Base-by-base conservation (phyloP, 108 stramenopile genomes). In the Skeletonema costatum region DNA sequence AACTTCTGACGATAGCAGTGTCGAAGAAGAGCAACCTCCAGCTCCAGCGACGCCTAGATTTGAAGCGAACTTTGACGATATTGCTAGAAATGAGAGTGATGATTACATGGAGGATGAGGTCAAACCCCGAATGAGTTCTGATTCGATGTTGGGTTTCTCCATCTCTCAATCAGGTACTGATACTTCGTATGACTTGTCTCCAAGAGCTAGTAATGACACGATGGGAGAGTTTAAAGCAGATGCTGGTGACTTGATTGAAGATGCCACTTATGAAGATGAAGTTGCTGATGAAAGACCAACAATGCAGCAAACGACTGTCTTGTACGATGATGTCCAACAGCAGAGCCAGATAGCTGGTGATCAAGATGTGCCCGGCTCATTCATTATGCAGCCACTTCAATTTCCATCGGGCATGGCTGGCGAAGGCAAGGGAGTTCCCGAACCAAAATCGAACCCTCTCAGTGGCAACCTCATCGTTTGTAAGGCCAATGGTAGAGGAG, bases 381-480 rank as follows among this genome's bases (percentile, higher is more conserved):
- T 83, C 51, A 60, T 16, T 39, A 61, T 77, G 12, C 59, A 56
- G 16, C 61, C 66, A 56, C 38, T 77, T 29, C 56, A 74, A 2
- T 32, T 77, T 31, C 46, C 61, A 7, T 75, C 61, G 46, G 74
- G 30, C 1, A 8, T 67, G 2, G 35, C 67, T 5, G 17, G 38
- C 14, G 71, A 61, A 19, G 71, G 41, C 14, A 59, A 59, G 10
- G 44, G 66, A 14, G 56, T 62, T 42, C 61, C 82, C 14, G 58
- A 53, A 36, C 92, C 92, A 33, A 73, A 70, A 3, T 63, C 68
- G 16, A 95, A 95, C 83, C 94, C 92, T 16, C 64, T 89, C 31
- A 87, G 78, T 61, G 90, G 90, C 31, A 95, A 95, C 75, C 51
- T 90, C 0, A 89, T 95, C 61, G 51, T 80, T 30, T 89, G 87